Base-by-base conservation (phyloP, 257 asterid species). In the Solanum ossicruentum region DNA sequence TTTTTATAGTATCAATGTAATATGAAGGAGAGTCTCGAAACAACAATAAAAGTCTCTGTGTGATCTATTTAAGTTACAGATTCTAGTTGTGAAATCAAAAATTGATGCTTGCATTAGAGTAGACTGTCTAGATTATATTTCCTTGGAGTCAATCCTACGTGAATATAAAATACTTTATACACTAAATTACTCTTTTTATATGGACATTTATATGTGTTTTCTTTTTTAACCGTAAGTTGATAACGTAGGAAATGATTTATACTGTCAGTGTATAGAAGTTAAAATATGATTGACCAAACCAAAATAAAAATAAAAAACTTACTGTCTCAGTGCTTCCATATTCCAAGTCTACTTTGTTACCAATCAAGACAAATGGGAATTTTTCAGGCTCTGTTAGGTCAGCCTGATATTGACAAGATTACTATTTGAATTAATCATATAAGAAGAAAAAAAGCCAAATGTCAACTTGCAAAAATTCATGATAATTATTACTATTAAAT, bases 291-390 rank as follows among this genome's bases (percentile, higher is more conserved):
- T 8, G 41, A 8, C 11, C 26, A 77, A 51, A 6, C 26, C 16
- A 45, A 51, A 3, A 77, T 9, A 6, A 16, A 41, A 16, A 77
- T n/a, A 0, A 52, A 5, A 13, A 5, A 13, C 92, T 86, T 89
- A 95, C 99, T 87, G 77, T 89, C 21, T 96, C 93, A 86, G 91
- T 92, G 84, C 89, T 91, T 58, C 97, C 95, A 60, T 93, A 92
- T n/a, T 91, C 93, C 13, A 91, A 32, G 54, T 96, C 99, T 47
- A 92, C 91, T 86, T 96, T 96, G 89, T 96, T 94, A 39, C 99
- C 99, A n/a, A 96, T 92, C 84, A 96, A 84, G 47, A 93, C 93
- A 63, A 93, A 94, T 18, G 98, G 98, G 87, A 94, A 93, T 7
- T 88, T 80, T 84, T 94, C 96, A 0, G 99, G 98, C 81, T 89